Evolutionary conservation across 768 basidiomycete species (phyloP).

Genomic region (Russula griseocarnosa): DNA sequence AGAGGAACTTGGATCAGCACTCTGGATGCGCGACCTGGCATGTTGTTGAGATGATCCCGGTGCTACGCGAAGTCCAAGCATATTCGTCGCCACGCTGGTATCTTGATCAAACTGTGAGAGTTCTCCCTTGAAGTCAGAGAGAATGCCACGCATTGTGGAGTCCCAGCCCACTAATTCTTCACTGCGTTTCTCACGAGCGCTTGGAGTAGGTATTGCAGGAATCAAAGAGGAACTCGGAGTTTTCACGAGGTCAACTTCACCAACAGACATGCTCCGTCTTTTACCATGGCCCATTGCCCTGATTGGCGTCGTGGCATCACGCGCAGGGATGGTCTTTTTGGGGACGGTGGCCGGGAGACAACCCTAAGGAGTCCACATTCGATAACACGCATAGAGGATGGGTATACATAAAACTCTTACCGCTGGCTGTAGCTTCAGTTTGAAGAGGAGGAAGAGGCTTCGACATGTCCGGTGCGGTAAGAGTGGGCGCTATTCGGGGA

Average conservation of each 20-base stretch:
- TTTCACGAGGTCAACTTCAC: slow-evolving; percentile 38
- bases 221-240: slow-evolving; percentile 39
- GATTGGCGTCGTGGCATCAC: not conserved
- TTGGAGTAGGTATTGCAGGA: slow-evolving; percentile 36
- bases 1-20: slow-evolving; percentile 24
- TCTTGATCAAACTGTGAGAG: slow-evolving; percentile 55
- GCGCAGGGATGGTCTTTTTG: slow-evolving; percentile 30
- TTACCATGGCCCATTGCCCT: slow-evolving; percentile 16
- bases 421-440: slow-evolving; percentile 35
- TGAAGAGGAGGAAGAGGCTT: slow-evolving; percentile 66
- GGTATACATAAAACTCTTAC: slow-evolving; percentile 43
- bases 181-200: slow-evolving; percentile 38
- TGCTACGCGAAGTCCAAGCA: slow-evolving; percentile 64
- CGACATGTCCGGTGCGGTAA: slow-evolving; percentile 37
- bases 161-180: slow-evolving; percentile 40
- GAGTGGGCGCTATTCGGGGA: slow-evolving; percentile 20
- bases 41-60: slow-evolving; percentile 44
- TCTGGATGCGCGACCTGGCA: slow-evolving; percentile 29
- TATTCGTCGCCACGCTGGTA: slow-evolving; percentile 44
- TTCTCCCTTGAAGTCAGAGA: slow-evolving; percentile 71
- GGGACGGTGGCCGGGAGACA: slow-evolving; percentile 30
- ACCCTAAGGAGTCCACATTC: slow-evolving; percentile 39
- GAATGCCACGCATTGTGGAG: slow-evolving; percentile 53
- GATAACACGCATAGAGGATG: slow-evolving; percentile 57
- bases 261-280: slow-evolving; percentile 37